These are phyloP conservation scores for Schwanniomyces yamadae DNA, from an alignment of 805 yeast genomes.

Conservation along the genomic window DNA sequence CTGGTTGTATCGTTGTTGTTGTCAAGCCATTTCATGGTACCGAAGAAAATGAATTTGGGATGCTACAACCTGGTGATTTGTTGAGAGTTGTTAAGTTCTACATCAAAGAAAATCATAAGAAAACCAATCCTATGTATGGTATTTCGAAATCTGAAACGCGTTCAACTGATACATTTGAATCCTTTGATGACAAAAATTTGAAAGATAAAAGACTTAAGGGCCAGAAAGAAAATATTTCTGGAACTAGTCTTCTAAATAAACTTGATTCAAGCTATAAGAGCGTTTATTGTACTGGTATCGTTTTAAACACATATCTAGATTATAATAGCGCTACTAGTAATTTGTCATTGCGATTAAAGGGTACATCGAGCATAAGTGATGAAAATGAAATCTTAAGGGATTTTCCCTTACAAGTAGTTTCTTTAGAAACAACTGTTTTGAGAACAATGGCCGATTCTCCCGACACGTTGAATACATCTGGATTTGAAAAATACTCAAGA, in stretches of 20 bases:
- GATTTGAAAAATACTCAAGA: background rate
- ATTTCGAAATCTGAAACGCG: background rate
- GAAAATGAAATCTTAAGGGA: conserved; percentile 24
- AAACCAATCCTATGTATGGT: conserved; percentile 2
- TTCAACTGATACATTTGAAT: conserved; percentile 1
- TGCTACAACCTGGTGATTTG: conserved; percentile 31
- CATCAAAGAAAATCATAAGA: conserved; percentile 9
- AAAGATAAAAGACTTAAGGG: conserved; percentile 1
- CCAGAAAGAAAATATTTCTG: background rate
- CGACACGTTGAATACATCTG: background rate
- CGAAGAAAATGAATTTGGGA: conserved; percentile 17
- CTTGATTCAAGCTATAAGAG: conserved; percentile 16
- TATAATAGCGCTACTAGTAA: conserved; percentile 9
- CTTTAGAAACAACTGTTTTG: conserved; percentile 33
- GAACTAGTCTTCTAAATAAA: conserved; percentile 11
- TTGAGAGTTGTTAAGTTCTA: conserved; percentile 27
- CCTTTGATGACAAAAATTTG: background rate
- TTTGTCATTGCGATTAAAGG: conserved; percentile 17
- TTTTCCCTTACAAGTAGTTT: conserved; percentile 27
- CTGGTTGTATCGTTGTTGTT: conserved; percentile 35
- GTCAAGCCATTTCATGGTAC: conserved; percentile 25
- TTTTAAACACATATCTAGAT: conserved; percentile 28
- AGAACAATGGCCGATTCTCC: conserved; percentile 8
- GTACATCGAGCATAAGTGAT: background rate
- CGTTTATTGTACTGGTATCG: conserved; percentile 29